A percentile compares a stretch with the other conserved stretches of the same genome.
Conservation (phyloP, 1,139 yeast species). For the Sugiyamaella grinbergsii region DNA sequence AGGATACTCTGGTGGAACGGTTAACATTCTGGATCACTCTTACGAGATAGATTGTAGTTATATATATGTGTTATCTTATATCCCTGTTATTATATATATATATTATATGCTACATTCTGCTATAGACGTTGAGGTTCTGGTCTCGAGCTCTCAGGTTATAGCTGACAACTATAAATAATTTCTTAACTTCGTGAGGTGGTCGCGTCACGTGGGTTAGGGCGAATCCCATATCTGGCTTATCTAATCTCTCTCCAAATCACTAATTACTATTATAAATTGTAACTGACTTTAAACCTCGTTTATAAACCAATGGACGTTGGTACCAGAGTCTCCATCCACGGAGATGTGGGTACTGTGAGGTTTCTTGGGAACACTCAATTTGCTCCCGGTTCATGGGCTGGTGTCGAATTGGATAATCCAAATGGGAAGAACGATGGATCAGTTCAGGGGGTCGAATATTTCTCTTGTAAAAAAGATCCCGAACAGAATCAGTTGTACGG, state of each 20-base stretch:
- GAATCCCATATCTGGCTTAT: not conserved
- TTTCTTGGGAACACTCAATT: constrained; percentile 53
- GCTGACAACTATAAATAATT: too few species aligned
- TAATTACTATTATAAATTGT: not conserved
- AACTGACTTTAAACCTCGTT: too few species aligned
- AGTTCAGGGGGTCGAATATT: constrained; percentile 64
- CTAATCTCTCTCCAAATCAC: not conserved
- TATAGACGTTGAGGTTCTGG: not conserved
- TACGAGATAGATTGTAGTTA: constrained; percentile 4
- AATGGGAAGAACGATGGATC: constrained; percentile 81
- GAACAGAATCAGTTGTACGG: constrained; percentile 49
- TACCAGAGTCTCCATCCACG: constrained; percentile 10
- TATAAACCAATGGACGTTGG: constrained; percentile 15
- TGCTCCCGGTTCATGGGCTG: constrained; percentile 71
- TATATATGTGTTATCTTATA: too few species aligned
- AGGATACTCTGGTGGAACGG: constrained; percentile 21
- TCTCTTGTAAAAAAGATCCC: constrained; percentile 46
- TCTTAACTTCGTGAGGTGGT: not conserved
- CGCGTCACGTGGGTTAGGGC: constrained; percentile 3
- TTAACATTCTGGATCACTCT: constrained; percentile 23
- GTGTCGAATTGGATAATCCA: constrained; percentile 65
- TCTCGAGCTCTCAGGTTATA: too few species aligned
- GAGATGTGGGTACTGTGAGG: constrained; percentile 33
- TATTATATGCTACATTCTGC: not conserved
- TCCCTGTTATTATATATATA: constrained; percentile 1